These are phyloP conservation scores for Globisporangium nodosum DNA, from an alignment of 352 stramenopile genomes.

Conservation along the genomic window DNA sequence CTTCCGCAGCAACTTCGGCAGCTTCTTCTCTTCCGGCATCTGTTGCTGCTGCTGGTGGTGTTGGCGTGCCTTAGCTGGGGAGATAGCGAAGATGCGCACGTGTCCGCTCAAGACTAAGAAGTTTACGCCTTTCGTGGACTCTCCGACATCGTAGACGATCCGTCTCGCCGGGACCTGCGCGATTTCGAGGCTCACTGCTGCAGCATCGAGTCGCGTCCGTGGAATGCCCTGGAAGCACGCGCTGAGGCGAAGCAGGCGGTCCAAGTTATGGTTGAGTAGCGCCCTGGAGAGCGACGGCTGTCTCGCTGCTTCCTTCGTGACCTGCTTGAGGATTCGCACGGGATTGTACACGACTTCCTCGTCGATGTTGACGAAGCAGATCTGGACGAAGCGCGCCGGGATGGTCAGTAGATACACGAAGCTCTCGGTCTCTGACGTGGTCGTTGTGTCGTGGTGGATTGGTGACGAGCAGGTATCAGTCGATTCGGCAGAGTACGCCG, in stretches of 20 bases:
- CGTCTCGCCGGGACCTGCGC: slow-evolving; percentile 14
- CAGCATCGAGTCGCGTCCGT: slow-evolving; percentile 11
- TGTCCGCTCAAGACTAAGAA: slow-evolving; percentile 20
- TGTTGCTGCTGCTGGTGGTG: background rate
- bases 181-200: slow-evolving; percentile 11
- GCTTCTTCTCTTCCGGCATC: slow-evolving; percentile 5
- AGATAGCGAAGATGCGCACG: slow-evolving; percentile 12
- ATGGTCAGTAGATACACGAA: slow-evolving; percentile 24
- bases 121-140: slow-evolving; percentile 12
- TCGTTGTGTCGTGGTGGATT: too few relatives aligned
- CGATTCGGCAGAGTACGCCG: slow-evolving; percentile 18
- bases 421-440: too few relatives aligned
- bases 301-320: slow-evolving; percentile 13
- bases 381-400: slow-evolving; percentile 19
- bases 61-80: slow-evolving; percentile 3
- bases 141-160: slow-evolving; percentile 23
- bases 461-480: too few relatives aligned
- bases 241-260: slow-evolving; percentile 17
- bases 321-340: slow-evolving; percentile 24
- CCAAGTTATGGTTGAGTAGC: slow-evolving; percentile 11
- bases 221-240: slow-evolving; percentile 20
- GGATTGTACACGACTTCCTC: slow-evolving; percentile 37
- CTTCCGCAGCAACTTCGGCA: slow-evolving; percentile 8
- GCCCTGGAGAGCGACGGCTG: background rate
- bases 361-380: slow-evolving; percentile 26